A percentile compares a stretch with the other conserved stretches of the same genome.
Evolutionary conservation across 192 early-diverging fungal species (phyloP).

Genomic region (Backusella parvicylindrica): DNA sequence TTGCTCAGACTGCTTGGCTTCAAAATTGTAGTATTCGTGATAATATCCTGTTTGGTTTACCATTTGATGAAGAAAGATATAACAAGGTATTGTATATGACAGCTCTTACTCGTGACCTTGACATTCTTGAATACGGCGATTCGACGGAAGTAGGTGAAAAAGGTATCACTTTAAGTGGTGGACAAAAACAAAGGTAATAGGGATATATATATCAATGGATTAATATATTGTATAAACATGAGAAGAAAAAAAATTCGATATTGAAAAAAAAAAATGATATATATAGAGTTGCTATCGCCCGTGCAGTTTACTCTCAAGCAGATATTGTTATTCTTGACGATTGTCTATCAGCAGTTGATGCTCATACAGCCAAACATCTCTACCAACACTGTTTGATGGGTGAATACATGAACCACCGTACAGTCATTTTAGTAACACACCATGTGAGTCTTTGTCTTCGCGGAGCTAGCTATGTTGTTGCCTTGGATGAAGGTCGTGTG

Average conservation of each 20-base stretch:
- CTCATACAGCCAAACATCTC: constrained; percentile 87
- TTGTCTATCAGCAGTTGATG: constrained; percentile 91
- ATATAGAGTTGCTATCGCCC: constrained; percentile 57
- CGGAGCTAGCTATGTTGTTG: constrained; percentile 49
- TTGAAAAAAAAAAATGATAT: neutral
- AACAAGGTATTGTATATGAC: constrained; percentile 77
- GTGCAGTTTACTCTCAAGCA: constrained; percentile 75
- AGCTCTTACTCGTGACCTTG: constrained; percentile 82
- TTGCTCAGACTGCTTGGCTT: constrained; percentile 66
- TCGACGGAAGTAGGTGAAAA: constrained; percentile 93
- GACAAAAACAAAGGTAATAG: constrained; percentile 64
- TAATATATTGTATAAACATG: neutral
- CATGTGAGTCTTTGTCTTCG: constrained; percentile 64
- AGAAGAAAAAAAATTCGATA: constrained; percentile 12
- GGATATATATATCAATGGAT: no score
- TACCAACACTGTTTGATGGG: constrained; percentile 71
- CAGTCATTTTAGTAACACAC: constrained; percentile 89
- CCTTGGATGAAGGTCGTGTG: constrained; percentile 52
- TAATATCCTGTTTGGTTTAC: constrained; percentile 82
- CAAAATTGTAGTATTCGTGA: constrained; percentile 32
- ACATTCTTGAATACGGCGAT: constrained; percentile 82
- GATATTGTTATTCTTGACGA: constrained; percentile 78
- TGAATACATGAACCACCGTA: constrained; percentile 71
- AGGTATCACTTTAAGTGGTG: constrained; percentile 80
- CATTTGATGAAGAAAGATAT: constrained; percentile 74